Evolutionary conservation across 352 stramenopile genomes (phyloP), one percentile per base, ranked within the genome.

Genomic region (Phytophthora parvispora): DNA sequence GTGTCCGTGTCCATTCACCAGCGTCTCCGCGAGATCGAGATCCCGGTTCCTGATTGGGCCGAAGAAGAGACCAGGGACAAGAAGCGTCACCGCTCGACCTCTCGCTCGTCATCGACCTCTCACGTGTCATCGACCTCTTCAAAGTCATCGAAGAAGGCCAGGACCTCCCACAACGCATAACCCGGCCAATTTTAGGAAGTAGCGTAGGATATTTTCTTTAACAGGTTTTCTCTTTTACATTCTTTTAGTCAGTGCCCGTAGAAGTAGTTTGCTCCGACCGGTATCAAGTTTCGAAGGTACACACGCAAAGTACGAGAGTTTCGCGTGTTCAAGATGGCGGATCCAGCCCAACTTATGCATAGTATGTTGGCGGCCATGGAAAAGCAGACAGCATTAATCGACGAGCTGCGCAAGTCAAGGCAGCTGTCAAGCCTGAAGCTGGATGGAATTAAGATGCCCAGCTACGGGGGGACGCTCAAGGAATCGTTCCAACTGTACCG

Each of bases 391-490:
- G 22, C 36, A 48, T 27, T 60, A 4, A 60, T 60, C 52, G 52
- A 49, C 52, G 52, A 49, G 52, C 22, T 32, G 25, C 28, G 29
- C 28, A 55, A 55, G 27, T 40, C 27, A 40, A 55, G 38, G n/a
- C 49, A 55, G 27, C 25, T 49, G 32, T 49, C 32, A 3, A 24
- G 28, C 9, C 31, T 60, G 3, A 60, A 60, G 34, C 52, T 60
- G 52, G 52, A 60, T 49, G 34, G 52, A 16, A 13, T 59, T 25
- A 59, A 59, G 15, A 31, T 59, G 29, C 32, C 51, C 32, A 48
- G 31, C 9, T 47, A 56, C n/a, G 25, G 42, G n/a, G 49, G 49
- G 28, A 56, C 28, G 18, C 28, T 56, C 18, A 34, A 62, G 25
- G 49, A 56, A 29, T 56, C 29, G 45, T 55, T 55, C 28, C 29